Conservation (phyloP, 2,329 filamentous ascomycete species). For the Aspergillus fructus region DNA sequence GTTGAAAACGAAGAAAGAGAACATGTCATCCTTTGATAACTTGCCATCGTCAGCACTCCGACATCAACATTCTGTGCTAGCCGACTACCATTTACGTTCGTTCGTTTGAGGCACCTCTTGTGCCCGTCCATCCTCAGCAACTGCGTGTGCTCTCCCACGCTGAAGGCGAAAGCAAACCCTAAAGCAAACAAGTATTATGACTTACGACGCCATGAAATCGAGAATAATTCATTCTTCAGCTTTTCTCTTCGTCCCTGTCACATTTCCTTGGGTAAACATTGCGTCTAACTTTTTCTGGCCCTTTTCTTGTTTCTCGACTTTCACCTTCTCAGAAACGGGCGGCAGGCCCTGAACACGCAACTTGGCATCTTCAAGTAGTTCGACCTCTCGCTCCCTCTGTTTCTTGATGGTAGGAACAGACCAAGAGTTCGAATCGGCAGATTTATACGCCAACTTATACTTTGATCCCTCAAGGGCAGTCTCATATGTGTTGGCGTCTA, state of each 20-base stretch:
- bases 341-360: constrained; percentile 32
- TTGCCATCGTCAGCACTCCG: background rate
- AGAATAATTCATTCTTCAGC: background rate
- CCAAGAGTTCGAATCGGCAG: constrained; percentile 29
- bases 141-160: background rate
- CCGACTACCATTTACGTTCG: background rate
- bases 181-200: background rate
- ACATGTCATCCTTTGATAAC: constrained; percentile 25
- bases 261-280: constrained; percentile 24
- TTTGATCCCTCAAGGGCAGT: constrained; percentile 35
- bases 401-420: constrained; percentile 35
- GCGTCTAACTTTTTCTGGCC: constrained; percentile 33
- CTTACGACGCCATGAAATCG: background rate
- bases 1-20: constrained; percentile 33
- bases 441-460: constrained; percentile 38
- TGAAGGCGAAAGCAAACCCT: background rate
- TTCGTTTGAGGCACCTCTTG: background rate
- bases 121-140: background rate
- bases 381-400: constrained; percentile 34
- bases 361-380: constrained; percentile 35
- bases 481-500: constrained; percentile 39
- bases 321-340: constrained; percentile 36
- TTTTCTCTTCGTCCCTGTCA: constrained; percentile 21
- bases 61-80: background rate
- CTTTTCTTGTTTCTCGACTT: constrained; percentile 30